Evolutionary conservation across 2,329 filamentous ascomycete species (phyloP), one percentile per base, ranked within the genome.

Genomic region (Bertia moriformis): DNA sequence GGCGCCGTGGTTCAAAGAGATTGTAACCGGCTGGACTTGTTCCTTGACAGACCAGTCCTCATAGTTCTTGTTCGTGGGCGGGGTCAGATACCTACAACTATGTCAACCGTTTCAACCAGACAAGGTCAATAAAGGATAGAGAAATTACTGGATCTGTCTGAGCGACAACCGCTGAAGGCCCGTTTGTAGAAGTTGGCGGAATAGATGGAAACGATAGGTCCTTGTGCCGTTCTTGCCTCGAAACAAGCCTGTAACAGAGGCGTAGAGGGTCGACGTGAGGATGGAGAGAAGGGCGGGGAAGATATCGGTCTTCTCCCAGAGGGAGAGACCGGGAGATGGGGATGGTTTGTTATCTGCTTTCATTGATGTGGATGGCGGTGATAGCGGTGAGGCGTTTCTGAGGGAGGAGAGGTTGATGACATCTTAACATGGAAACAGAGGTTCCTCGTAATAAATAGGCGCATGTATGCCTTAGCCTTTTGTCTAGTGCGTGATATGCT

Each of bases 201-300:
- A 27, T 20, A 64, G 38, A 51, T 63, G 57, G 29, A 55, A 48
- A 14, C 42, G 44, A 39, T 57, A 62, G 4, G 48, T 46, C 38
- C 48, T 54, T 14, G 59, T 51, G 27, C 58, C 59, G 19, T 42
- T 47, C 14, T 54, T 46, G 4, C 59, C 58, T 14, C 61, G 58
- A 40, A 63, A 61, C 1, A 55, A 41, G 13, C 55, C 58, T 4
- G 57, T 53, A 19, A 59, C 43, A 17, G 56, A 49, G 14, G 46
- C 49, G 40, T 53, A 54, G 4, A 59, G 38, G 4, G 44, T 42
- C 4, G 47, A 45, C 13, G 46, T 47, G 3, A 53, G 24, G 12
- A 58, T 22, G 3, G 48, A 49, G 1, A 59, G 38, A 4, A 47
- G 41, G 14, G 44, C 47, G 4, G 54, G 48, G 14, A 52, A 7